Conservation (phyloP, 2,329 filamentous ascomycete genomes). For the Fusarium siculi region DNA sequence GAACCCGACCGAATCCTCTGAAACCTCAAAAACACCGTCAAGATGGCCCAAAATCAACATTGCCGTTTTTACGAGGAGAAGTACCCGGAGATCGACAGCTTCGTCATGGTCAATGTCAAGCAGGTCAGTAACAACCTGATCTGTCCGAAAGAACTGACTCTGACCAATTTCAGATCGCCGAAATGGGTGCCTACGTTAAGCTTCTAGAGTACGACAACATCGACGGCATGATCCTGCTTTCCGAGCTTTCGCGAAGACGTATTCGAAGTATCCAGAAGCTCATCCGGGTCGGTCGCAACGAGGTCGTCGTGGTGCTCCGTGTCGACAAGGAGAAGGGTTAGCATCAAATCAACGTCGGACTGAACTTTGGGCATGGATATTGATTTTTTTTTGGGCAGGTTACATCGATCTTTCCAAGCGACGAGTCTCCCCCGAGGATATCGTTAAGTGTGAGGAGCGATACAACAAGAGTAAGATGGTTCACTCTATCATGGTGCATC, state of each 20-base stretch:
- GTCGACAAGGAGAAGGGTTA: constrained; percentile 98
- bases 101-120: constrained; percentile 99
- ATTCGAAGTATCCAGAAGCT: constrained; percentile 99
- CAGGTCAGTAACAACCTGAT: constrained; percentile 68
- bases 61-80: constrained; percentile 98
- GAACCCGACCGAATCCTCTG: constrained; percentile 39
- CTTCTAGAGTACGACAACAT: constrained; percentile 99
- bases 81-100: constrained; percentile 94
- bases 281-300: constrained; percentile 96
- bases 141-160: constrained; percentile 21
- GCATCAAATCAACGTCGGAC: constrained; percentile 32
- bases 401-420: constrained; percentile 99
- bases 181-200: constrained; percentile 99
- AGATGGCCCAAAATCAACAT: constrained; percentile 88
- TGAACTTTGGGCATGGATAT: constrained; percentile 36
- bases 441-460: constrained; percentile 97
- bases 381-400: constrained; percentile 52
- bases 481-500: constrained; percentile 98
- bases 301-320: constrained; percentile 97
- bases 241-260: constrained; percentile 96
- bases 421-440: constrained; percentile 96
- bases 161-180: constrained; percentile 77
- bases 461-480: constrained; percentile 99
- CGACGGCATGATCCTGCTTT: constrained; percentile 99
- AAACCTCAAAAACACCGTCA: constrained; percentile 60